A percentile compares a stretch with the other conserved stretches of the same genome.
These are phyloP conservation scores for Rheum nobile DNA, from an alignment of 148 eudicot species.

Conservation along the genomic window DNA sequence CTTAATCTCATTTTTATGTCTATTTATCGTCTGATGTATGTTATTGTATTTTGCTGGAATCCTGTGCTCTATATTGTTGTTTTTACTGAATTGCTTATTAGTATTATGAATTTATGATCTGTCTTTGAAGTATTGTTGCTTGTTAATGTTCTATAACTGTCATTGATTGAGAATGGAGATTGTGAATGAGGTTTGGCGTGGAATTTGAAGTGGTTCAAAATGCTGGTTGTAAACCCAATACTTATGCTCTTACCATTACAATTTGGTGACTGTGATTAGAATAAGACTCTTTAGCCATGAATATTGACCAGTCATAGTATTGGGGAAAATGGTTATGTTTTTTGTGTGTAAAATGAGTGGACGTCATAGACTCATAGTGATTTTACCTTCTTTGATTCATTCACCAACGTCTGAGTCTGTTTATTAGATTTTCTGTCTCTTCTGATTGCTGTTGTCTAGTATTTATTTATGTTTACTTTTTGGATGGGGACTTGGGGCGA, in stretches of 20 bases:
- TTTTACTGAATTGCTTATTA: not conserved
- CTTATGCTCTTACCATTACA: not conserved
- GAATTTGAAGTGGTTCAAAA: not conserved
- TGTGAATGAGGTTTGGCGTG: not conserved
- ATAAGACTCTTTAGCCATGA: not conserved
- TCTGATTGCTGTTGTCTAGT: not conserved
- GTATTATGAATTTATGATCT: not conserved
- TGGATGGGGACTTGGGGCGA: not conserved
- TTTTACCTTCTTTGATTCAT: not conserved
- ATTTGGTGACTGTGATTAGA: not conserved
- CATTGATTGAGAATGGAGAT: not conserved
- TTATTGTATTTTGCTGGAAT: not conserved
- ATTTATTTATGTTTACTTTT: not conserved
- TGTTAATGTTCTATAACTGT: not conserved
- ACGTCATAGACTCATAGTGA: not conserved
- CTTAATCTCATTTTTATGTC: too few relatives aligned
- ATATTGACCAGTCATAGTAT: not conserved
- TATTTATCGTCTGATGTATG: not conserved
- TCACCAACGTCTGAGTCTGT: not conserved
- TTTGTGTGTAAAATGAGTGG: not conserved
- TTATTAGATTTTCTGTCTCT: not conserved
- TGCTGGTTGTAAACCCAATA: not conserved
- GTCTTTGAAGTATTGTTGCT: not conserved
- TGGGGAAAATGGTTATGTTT: not conserved
- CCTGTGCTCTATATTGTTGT: not conserved